Base-by-base conservation (phyloP, 2,329 filamentous ascomycete genomes). In the Sordariomycetes sp. region DNA sequence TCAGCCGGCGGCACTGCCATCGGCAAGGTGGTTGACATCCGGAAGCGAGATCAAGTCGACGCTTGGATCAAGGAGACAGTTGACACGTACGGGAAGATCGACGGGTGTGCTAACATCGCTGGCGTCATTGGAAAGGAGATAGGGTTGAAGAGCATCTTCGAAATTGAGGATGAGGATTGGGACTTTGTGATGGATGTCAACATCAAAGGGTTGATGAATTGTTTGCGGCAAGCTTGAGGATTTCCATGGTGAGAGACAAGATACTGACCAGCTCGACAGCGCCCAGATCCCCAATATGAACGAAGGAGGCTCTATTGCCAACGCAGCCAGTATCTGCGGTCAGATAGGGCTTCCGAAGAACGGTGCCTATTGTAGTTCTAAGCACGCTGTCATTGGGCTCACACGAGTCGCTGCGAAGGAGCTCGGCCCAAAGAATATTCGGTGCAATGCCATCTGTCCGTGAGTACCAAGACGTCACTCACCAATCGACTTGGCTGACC, bases 241-340 rank as follows among this genome's bases (percentile, higher is more conserved):
- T n/a, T n/a, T n/a, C n/a, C n/a, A 10, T 25, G 23, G 23, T 4
- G 3, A 11, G 23, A 10, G 23, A 6, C 11, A 11, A 10, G 10
- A 25, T 25, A 6, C 23, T 25, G 23, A 25, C 23, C 10, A 4
- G 23, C 11, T 11, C 23, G n/a, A 25, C 19, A 16, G 21, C 14
- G 21, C 32, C 8, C 42, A 54, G 37, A 33, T 54, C 9, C 26
- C 37, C 21, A 31, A 30, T 6, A 66, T 71, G 34, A 43, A 42
- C 12, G 45, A 51, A 5, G 48, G 53, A 1, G 64, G 62, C 0
- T 65, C 63, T 42, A 64, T 72, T 24, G 66, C 71, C 34, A 69
- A 64, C 46, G 58, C 62, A 8, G 47, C 59, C 8, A 61, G 55
- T 31, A 57, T 65, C 16, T 57, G 58, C 8, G 65, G 65, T 0